phyloP scores from a whole-genome alignment of 139 green algal genomes.

The Yamagishiella unicocca region DNA sequence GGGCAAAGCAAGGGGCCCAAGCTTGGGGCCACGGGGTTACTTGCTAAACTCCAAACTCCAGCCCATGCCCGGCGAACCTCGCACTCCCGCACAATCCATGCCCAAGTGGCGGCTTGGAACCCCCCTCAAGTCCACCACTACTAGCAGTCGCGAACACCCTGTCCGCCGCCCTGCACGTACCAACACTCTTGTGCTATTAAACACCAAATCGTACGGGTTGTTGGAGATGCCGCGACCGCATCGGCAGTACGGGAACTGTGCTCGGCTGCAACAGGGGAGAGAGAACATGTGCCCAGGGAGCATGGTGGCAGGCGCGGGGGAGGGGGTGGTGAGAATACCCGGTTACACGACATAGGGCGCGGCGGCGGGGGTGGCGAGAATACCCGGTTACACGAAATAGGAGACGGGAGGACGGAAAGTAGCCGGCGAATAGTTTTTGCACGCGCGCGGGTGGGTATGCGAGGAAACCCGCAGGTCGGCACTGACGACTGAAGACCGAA shows the following conservation, averaged over 20 bases:
- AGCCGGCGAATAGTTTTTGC: too few species aligned
- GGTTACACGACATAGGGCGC: too few species aligned
- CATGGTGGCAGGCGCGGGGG: too few species aligned
- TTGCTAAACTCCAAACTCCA: neutral
- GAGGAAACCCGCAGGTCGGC: too few species aligned
- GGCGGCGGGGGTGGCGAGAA: too few species aligned
- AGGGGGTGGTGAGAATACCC: too few species aligned
- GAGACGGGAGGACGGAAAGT: too few species aligned
- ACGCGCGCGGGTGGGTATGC: too few species aligned
- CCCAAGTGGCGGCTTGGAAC: neutral
- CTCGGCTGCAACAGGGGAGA: neutral
- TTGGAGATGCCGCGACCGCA: constrained; percentile 1
- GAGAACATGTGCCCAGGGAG: too few species aligned
- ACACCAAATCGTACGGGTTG: constrained; percentile 22
- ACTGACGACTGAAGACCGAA: too few species aligned
- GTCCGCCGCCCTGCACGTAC: neutral
- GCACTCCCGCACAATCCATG: neutral
- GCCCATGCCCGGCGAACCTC: neutral
- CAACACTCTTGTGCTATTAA: neutral
- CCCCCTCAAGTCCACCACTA: neutral
- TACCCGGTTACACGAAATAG: too few species aligned
- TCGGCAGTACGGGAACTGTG: constrained; percentile 39
- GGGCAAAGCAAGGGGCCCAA: neutral
- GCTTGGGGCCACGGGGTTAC: neutral
- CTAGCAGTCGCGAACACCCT: neutral